Conservation (phyloP, 2,329 filamentous ascomycete species). For the Cladorrhinum sp. region DNA sequence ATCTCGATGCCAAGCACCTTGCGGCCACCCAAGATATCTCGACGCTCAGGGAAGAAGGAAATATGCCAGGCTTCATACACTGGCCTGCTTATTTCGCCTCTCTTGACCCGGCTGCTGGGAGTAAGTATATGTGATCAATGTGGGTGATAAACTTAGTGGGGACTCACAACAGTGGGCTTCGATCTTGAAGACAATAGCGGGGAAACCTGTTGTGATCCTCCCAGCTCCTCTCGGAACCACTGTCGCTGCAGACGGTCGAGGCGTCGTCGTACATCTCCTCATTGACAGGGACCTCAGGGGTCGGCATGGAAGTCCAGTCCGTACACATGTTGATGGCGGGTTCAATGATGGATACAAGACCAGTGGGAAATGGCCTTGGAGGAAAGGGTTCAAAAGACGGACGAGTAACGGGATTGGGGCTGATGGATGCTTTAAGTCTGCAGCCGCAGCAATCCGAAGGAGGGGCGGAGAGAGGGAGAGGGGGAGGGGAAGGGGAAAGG, state of each 20-base stretch:
- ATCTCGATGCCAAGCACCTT: conserved; percentile 23
- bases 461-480: neutral
- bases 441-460: neutral
- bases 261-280: conserved; percentile 1
- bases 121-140: neutral
- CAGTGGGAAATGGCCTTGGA: neutral
- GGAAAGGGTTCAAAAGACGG: conserved; percentile 1
- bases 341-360: neutral
- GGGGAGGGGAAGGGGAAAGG: neutral
- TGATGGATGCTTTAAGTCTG: neutral
- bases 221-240: neutral
- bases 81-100: conserved; percentile 20
- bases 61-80: conserved; percentile 32
- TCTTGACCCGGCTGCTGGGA: conserved; percentile 21
- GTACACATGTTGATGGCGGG: neutral
- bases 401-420: neutral
- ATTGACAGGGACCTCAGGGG: neutral
- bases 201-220: neutral
- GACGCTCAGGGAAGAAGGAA: conserved; percentile 14
- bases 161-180: neutral
- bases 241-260: conserved; percentile 3
- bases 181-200: neutral
- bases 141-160: neutral
- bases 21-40: conserved; percentile 9
- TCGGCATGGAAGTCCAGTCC: too few species aligned